Conservation (phyloP, 768 basidiomycete species). For the Boletus coccyginus region DNA sequence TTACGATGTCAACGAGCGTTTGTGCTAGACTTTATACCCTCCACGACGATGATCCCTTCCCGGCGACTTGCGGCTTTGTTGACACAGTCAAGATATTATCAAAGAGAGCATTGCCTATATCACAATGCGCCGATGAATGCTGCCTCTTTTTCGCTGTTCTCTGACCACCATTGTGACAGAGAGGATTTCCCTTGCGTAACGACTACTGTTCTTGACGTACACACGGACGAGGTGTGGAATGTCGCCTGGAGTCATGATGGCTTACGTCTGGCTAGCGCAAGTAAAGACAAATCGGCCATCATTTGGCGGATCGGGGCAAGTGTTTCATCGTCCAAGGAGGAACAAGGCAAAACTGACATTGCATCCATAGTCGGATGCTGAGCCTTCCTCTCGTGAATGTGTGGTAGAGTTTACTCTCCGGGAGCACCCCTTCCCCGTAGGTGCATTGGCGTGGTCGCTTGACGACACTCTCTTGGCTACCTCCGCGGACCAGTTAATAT, state of each 20-base stretch:
- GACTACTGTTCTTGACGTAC: conserved; percentile 81
- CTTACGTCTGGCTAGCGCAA: conserved; percentile 76
- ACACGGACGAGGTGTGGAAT: conserved; percentile 94
- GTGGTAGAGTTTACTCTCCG: conserved; percentile 55
- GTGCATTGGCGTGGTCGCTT: conserved; percentile 88
- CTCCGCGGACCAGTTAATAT: conserved; percentile 75
- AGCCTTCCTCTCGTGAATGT: conserved; percentile 57
- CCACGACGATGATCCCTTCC: conserved; percentile 90
- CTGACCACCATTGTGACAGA: conserved; percentile 81
- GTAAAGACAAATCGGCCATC: conserved; percentile 83
- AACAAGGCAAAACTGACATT: conserved; percentile 1
- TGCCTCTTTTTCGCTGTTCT: conserved; percentile 74
- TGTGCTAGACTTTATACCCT: conserved; percentile 76
- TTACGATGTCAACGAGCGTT: not conserved
- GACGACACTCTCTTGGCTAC: conserved; percentile 85
- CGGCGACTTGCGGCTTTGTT: conserved; percentile 83
- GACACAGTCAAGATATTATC: conserved; percentile 78
- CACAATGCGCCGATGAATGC: conserved; percentile 68
- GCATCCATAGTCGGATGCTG: conserved; percentile 40
- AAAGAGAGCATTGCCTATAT: conserved; percentile 80
- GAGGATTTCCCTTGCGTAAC: conserved; percentile 82
- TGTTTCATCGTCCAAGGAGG: conserved; percentile 11
- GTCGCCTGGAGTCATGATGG: conserved; percentile 95
- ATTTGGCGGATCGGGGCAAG: conserved; percentile 86
- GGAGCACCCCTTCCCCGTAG: conserved; percentile 78